Evolutionary conservation across 2,329 filamentous ascomycete genomes (phyloP).

Genomic region (Colletotrichum truncatum): DNA sequence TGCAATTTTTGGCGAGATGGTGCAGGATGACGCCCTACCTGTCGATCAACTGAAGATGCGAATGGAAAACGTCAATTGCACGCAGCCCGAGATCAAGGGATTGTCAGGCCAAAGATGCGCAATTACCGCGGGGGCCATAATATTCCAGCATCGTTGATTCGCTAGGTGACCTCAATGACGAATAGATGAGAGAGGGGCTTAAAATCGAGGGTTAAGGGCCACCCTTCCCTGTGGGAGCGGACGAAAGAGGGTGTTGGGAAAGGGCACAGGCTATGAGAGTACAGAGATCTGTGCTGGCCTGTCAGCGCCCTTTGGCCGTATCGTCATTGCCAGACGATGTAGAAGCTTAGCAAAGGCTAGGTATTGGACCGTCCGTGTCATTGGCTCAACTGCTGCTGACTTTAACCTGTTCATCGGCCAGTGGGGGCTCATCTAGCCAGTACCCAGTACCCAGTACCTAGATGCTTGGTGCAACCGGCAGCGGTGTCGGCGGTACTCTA

Average conservation of each 20-base stretch:
- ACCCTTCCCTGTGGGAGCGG: too few relatives aligned
- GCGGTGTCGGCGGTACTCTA: background rate
- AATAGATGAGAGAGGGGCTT: background rate
- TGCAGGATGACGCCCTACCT: slow-evolving; percentile 5
- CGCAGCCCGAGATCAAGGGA: background rate
- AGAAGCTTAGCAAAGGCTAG: slow-evolving; percentile 20
- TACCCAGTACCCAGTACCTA: background rate
- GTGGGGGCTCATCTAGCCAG: slow-evolving; percentile 8
- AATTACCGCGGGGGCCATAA: slow-evolving; percentile 19
- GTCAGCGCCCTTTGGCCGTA: background rate
- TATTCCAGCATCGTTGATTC: slow-evolving; percentile 14
- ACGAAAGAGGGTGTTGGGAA: background rate
- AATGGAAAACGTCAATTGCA: slow-evolving; percentile 20
- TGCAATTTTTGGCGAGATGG: background rate
- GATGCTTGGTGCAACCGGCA: background rate
- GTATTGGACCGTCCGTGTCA: background rate
- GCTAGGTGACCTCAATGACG: slow-evolving; percentile 1
- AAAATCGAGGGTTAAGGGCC: background rate
- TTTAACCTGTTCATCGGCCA: slow-evolving; percentile 2
- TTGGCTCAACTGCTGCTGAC: background rate
- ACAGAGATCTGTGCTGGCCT: background rate
- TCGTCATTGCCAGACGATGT: background rate
- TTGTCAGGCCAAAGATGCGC: slow-evolving; percentile 19
- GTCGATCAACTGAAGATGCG: slow-evolving; percentile 15
- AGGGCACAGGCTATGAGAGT: slow-evolving; percentile 9